phyloP scores from a whole-genome alignment of 805 yeast species.

The Cyberlindnera meyerae region DNA sequence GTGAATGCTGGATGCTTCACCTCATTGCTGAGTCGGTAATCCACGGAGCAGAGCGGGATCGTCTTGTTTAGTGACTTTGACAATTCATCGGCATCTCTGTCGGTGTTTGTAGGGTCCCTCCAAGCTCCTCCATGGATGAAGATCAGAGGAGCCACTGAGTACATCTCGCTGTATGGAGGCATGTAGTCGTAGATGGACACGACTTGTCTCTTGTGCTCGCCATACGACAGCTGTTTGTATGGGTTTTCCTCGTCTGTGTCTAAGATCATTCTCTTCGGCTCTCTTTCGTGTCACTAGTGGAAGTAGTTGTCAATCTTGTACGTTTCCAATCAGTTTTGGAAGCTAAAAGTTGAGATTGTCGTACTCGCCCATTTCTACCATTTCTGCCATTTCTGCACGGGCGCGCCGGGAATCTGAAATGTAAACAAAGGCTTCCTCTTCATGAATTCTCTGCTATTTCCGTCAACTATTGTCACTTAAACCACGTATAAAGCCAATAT shows the following conservation, averaged over 20 bases:
- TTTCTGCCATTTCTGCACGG: too few relatives aligned
- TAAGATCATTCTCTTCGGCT: background rate
- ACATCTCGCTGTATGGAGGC: conserved; percentile 4
- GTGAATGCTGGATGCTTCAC: conserved; percentile 58
- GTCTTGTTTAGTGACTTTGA: conserved; percentile 15
- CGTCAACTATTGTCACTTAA: too few relatives aligned
- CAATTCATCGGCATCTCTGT: conserved; percentile 44
- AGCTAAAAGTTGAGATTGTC: too few relatives aligned
- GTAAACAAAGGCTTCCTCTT: background rate
- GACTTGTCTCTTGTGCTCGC: conserved; percentile 11
- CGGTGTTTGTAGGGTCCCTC: conserved; percentile 66
- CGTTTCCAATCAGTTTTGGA: too few relatives aligned
- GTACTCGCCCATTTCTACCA: too few relatives aligned
- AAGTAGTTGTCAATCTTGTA: too few relatives aligned
- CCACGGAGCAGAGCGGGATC: conserved; percentile 33
- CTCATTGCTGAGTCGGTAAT: conserved; percentile 65
- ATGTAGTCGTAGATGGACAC: conserved; percentile 12
- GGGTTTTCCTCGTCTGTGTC: background rate
- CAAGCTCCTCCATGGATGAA: conserved; percentile 89
- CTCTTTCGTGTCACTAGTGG: too few relatives aligned
- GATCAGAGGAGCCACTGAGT: conserved; percentile 33
- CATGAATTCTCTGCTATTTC: too few relatives aligned
- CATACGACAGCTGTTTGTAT: conserved; percentile 5
- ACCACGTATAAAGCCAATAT: too few relatives aligned
- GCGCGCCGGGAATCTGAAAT: background rate